Base-by-base conservation (phyloP, 2,329 filamentous ascomycete genomes). In the Fusarium sp. region DNA sequence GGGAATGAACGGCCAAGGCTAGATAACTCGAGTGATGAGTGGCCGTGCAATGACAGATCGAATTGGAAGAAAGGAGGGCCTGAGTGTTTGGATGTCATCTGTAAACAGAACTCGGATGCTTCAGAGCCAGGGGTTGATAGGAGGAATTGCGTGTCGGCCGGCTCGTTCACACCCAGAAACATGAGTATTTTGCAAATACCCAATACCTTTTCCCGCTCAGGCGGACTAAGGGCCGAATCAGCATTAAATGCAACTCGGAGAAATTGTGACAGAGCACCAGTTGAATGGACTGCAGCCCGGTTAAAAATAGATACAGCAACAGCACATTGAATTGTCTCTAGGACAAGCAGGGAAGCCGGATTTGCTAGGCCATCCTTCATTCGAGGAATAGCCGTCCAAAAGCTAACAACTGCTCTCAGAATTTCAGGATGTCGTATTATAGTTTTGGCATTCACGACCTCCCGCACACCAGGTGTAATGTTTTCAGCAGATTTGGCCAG, bases 21-120 rank as follows among this genome's bases (percentile, higher is more conserved):
- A 9, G 93, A 88, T 26, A 99, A 83, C 76, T 99, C 96, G 64
- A 98, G 87, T 0, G 96, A 97, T 15, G 93, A 92, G 78, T 93
- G 95, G 1, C 96, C 96, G 76, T 94, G 86, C 17, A 93, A 81
- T 2, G 94, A 96, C 21, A 99, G 83, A 76, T 99, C 96, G 78
- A 99, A 98, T 71, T 98, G 94, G 69, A 99, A 91, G 76, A 92
- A 94, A 0, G 94, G 88, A 7, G 96, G 93, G 15, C 89, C 87
- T 67, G 90, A 89, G 60, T 95, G 93, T 47, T 85, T 85, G 65
- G 89, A 88, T 68, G 96, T 87, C 75, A 92, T 90, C 51, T 89
- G 85, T 20, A 97, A 82, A 65, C 84, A 87, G 73, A 97, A 96
- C 48, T 90, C 86, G 14, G 92, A 85, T 1, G 86, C 83, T 46